These are phyloP conservation scores for Mangifera indica DNA, from an alignment of 345 rosid genomes.

Conservation along the genomic window DNA sequence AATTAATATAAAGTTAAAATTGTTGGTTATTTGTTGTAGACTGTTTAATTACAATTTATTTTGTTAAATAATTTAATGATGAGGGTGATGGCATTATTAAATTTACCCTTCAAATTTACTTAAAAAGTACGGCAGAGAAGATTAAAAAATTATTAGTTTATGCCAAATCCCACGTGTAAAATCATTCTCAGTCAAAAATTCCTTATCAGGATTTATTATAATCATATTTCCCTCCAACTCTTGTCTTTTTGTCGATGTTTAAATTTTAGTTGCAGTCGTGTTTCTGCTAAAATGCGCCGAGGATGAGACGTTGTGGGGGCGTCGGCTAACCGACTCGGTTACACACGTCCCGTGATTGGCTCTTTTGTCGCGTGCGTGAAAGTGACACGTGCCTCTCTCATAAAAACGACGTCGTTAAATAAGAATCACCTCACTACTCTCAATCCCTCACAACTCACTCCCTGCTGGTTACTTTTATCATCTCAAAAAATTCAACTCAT, in stretches of 20 bases:
- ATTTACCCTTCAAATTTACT: too few species aligned
- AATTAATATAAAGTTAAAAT: too few species aligned
- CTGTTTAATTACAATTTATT: too few species aligned
- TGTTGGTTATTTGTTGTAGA: too few species aligned
- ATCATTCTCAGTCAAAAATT: too few species aligned
- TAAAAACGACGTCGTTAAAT: conserved; percentile 13
- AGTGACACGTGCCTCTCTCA: conserved; percentile 13
- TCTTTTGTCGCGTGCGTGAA: conserved; percentile 10
- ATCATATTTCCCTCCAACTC: neutral
- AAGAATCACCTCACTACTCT: too few species aligned
- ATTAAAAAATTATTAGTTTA: too few species aligned
- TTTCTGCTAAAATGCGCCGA: neutral
- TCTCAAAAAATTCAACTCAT: neutral
- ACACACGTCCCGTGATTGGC: conserved; percentile 19
- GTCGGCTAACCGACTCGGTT: neutral
- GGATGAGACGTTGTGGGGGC: neutral
- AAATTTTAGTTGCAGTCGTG: neutral
- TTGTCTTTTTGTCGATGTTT: too few species aligned
- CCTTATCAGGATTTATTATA: neutral
- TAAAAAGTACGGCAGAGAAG: too few species aligned
- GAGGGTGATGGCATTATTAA: too few species aligned
- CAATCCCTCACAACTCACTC: neutral
- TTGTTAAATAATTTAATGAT: too few species aligned
- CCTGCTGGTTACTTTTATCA: conserved; percentile 1
- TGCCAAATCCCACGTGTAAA: too few species aligned